Conservation (phyloP, 1,284 basidiomycete species). For the Anthracocystis setariae region DNA sequence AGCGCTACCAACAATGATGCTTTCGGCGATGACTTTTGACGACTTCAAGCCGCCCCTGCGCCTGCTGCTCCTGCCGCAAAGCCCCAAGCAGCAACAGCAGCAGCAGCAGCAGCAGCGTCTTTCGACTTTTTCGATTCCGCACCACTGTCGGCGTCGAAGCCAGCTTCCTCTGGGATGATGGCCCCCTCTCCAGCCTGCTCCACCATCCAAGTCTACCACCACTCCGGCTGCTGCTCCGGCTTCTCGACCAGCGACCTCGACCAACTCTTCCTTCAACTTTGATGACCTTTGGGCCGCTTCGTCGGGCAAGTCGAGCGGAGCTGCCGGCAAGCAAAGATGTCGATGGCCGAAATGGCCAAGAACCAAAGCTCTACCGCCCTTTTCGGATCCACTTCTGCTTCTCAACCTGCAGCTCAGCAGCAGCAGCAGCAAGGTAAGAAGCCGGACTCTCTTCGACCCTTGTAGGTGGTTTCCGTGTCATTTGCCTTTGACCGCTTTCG, state of each 20-base stretch:
- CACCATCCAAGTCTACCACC: conserved; percentile 34
- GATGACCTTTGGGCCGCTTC: conserved; percentile 92
- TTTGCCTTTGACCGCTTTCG: not conserved
- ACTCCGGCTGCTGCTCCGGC: conserved; percentile 23
- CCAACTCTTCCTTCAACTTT: conserved; percentile 71
- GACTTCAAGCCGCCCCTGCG: conserved; percentile 53
- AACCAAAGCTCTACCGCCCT: conserved; percentile 58
- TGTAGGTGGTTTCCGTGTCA: conserved; percentile 19
- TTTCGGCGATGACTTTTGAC: conserved; percentile 62
- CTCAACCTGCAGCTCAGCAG: conserved; percentile 23
- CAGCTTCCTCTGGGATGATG: conserved; percentile 17
- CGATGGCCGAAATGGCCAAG: conserved; percentile 68
- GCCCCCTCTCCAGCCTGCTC: conserved; percentile 19
- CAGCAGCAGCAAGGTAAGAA: conserved; percentile 39
- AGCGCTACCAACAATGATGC: conserved; percentile 29
- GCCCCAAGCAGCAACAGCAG: conserved; percentile 51
- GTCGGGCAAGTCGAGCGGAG: conserved; percentile 71
- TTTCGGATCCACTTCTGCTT: conserved; percentile 19
- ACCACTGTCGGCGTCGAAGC: conserved; percentile 13
- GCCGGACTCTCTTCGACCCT: conserved; percentile 58
- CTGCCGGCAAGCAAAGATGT: conserved; percentile 54
- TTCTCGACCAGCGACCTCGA: conserved; percentile 26
- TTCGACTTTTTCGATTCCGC: conserved; percentile 71
- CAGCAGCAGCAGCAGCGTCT: no score
- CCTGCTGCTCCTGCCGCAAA: conserved; percentile 71